Conservation (phyloP, 306 rosid species). For the Abrus precatorius region DNA sequence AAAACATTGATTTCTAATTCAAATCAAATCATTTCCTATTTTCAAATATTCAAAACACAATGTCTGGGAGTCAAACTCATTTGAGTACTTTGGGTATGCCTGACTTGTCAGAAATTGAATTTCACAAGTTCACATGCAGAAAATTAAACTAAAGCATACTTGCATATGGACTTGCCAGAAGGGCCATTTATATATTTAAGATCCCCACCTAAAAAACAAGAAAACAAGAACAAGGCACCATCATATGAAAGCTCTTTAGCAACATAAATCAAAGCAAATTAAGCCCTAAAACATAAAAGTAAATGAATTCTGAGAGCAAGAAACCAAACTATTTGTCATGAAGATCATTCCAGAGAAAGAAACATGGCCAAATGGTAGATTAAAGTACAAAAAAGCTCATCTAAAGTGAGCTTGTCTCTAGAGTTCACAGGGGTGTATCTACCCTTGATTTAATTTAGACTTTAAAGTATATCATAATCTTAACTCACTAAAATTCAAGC, state of each 20-base stretch:
- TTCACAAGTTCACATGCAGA: slow-evolving; percentile 5
- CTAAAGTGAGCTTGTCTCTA: not conserved
- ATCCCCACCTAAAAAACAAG: slow-evolving; percentile 36
- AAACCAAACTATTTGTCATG: slow-evolving; percentile 9
- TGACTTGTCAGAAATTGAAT: slow-evolving; percentile 12
- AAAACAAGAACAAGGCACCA: slow-evolving; percentile 35
- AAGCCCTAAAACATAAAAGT: slow-evolving; percentile 7
- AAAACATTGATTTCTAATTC: not conserved
- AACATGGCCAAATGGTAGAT: slow-evolving; percentile 11
- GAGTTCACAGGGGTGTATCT: not conserved
- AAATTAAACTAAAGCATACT: slow-evolving; percentile 23
- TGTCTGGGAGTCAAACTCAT: slow-evolving; percentile 7
- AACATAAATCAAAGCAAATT: slow-evolving; percentile 17
- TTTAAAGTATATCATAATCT: not conserved
- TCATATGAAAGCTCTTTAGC: slow-evolving; percentile 29
- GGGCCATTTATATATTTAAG: slow-evolving; percentile 32
- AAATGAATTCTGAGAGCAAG: not conserved
- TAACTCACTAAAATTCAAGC: not conserved
- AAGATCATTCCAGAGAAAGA: slow-evolving; percentile 27
- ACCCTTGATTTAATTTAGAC: not conserved
- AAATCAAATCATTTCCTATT: not conserved
- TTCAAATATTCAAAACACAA: slow-evolving; percentile 9
- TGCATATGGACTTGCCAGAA: slow-evolving; percentile 42
- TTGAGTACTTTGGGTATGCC: slow-evolving; percentile 10
- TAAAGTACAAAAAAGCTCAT: not conserved